phyloP scores from a whole-genome alignment of 768 basidiomycete genomes.

The Sarcodon sp. region DNA sequence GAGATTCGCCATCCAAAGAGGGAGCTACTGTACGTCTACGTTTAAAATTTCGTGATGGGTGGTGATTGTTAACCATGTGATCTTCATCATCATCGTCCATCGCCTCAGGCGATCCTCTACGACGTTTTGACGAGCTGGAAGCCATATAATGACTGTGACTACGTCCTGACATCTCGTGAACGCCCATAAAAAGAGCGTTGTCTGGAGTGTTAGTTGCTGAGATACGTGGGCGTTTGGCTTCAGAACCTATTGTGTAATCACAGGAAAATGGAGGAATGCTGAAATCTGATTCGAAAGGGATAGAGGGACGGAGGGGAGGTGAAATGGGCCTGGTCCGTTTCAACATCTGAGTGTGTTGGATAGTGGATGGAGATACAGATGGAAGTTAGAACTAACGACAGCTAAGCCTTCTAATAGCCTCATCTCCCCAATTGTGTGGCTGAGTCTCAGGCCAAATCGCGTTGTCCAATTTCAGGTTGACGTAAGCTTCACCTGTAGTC shows the following conservation, averaged over 20 bases:
- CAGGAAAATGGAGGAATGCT: background rate
- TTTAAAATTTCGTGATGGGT: background rate
- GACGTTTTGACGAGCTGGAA: background rate
- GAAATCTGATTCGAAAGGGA: background rate
- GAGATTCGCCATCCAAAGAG: background rate
- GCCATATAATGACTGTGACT: background rate
- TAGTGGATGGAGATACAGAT: too few species aligned
- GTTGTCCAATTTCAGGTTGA: slow-evolving; percentile 1
- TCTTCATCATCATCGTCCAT: slow-evolving; percentile 17
- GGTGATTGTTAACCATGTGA: background rate
- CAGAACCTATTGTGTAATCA: background rate
- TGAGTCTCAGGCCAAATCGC: background rate
- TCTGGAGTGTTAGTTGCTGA: slow-evolving; percentile 7
- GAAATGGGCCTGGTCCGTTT: too few species aligned
- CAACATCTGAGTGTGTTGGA: too few species aligned
- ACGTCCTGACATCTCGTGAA: background rate
- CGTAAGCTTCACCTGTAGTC: background rate
- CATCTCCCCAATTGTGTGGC: background rate
- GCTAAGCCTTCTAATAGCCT: background rate
- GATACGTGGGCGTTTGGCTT: background rate
- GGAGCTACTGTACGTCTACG: background rate
- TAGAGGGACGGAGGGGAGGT: too few species aligned
- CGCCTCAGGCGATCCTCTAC: background rate
- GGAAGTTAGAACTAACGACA: too few species aligned
- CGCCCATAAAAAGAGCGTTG: slow-evolving; percentile 3